These are phyloP conservation scores for Castanea crenata DNA, from an alignment of 306 rosid species.

Conservation along the genomic window DNA sequence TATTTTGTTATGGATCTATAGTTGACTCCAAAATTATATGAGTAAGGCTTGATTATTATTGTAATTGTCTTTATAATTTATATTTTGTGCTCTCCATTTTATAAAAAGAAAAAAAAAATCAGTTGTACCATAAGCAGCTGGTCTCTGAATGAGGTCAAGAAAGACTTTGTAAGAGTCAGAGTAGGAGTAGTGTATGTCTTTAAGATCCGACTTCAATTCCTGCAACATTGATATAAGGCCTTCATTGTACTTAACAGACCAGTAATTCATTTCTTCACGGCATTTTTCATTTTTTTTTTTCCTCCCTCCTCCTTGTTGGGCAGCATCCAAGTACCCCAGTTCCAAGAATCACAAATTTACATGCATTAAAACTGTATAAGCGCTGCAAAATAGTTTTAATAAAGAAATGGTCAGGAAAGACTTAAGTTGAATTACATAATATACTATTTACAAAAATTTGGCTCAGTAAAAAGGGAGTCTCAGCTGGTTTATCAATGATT, in stretches of 20 bases:
- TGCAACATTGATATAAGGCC: conserved; percentile 48
- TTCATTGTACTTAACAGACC: conserved; percentile 37
- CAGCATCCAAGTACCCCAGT: conserved; percentile 64
- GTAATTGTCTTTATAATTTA: too few relatives aligned
- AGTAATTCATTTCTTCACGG: conserved; percentile 38
- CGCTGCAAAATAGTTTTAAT: conserved; percentile 35
- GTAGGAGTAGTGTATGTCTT: conserved; percentile 46
- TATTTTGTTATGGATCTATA: too few relatives aligned
- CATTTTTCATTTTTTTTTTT: conserved; percentile 31
- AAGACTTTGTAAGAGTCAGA: conserved; percentile 46
- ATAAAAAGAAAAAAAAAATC: too few relatives aligned
- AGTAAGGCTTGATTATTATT: too few relatives aligned
- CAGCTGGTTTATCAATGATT: not conserved
- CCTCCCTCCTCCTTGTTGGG: conserved; percentile 46
- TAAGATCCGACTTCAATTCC: conserved; percentile 36
- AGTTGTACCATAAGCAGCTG: conserved; percentile 43
- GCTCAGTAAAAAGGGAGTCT: too few relatives aligned
- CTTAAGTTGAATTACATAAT: not conserved
- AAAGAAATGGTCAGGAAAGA: not conserved
- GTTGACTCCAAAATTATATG: too few relatives aligned
- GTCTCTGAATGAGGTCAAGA: conserved; percentile 39
- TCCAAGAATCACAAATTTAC: conserved; percentile 60
- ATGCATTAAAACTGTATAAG: conserved; percentile 52
- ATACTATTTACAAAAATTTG: not conserved
- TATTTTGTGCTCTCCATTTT: too few relatives aligned